Percentiles rank a stretch among this genome's conserved stretches.
Conservation (phyloP, 169 alveolate species). For the Eimeria acervulina region DNA sequence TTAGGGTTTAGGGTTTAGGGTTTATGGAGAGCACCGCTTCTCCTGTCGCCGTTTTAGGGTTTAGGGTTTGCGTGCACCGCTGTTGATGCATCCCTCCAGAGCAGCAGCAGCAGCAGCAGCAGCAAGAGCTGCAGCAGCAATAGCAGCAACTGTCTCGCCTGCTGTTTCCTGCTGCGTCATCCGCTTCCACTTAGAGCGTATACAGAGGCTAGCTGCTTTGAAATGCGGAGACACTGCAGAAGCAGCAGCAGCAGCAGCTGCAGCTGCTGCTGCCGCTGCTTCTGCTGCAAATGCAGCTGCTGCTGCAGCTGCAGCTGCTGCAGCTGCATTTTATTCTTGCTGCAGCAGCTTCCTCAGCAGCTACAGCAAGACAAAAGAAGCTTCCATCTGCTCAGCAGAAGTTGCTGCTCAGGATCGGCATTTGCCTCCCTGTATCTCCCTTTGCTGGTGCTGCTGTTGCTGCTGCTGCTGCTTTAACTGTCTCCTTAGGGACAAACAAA, state of each 20-base stretch:
- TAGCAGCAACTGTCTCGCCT: not conserved
- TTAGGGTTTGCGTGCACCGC: not conserved
- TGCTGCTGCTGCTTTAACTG: not conserved
- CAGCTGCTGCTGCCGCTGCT: slow-evolving; percentile 32
- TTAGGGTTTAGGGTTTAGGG: slow-evolving; percentile 46
- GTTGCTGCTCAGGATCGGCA: no score
- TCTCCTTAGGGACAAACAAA: slow-evolving; percentile 36
- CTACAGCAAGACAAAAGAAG: not conserved
- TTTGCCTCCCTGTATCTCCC: not conserved
- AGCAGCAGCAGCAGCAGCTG: slow-evolving; percentile 30
- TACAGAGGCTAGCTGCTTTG: not conserved
- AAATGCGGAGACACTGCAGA: not conserved
- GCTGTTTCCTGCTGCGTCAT: not conserved
- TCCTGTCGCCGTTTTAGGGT: not conserved
- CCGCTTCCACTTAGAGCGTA: not conserved
- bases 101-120: not conserved
- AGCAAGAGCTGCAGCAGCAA: not conserved
- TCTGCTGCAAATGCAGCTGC: not conserved
- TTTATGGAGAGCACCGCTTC: not conserved
- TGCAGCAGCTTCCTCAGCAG: not conserved
- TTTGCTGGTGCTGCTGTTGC: not conserved
- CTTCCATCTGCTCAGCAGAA: not conserved
- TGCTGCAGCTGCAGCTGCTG: not conserved
- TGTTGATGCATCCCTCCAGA: not conserved
- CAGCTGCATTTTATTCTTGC: not conserved